These are phyloP conservation scores for Cornus controversa DNA, from an alignment of 148 eudicot species.

Conservation along the genomic window DNA sequence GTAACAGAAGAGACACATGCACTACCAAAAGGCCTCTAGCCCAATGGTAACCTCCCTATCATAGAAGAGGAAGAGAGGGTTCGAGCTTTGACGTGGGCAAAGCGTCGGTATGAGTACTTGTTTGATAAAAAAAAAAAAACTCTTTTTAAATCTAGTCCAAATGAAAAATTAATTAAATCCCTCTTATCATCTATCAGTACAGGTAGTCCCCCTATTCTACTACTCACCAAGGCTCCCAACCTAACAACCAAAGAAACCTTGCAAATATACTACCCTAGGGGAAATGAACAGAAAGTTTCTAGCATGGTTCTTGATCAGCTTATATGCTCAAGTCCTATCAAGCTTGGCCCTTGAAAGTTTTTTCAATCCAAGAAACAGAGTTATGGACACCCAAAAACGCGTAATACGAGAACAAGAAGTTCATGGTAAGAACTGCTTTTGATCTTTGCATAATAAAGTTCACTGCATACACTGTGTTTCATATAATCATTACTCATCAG, in stretches of 20 bases:
- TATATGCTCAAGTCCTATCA: constrained; percentile 13
- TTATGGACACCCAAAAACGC: background rate
- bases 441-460: background rate
- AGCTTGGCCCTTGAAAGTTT: background rate
- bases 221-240: background rate
- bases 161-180: background rate
- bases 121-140: too few species aligned
- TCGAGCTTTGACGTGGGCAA: too few species aligned
- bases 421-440: constrained; percentile 2
- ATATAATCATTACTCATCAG: background rate
- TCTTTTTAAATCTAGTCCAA: too few species aligned
- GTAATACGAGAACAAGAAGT: background rate
- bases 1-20: too few species aligned
- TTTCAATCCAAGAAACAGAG: constrained; percentile 4
- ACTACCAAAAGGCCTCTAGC: too few species aligned
- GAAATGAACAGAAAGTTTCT: background rate
- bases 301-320: constrained; percentile 15
- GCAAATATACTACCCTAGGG: background rate
- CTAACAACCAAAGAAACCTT: background rate
- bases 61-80: too few species aligned
- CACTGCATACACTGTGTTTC: background rate
- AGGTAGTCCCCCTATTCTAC: background rate
- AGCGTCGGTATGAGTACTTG: too few species aligned
- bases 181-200: background rate
- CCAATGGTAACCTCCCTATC: too few species aligned